A percentile compares a stretch with the other conserved stretches of the same genome.
These are phyloP conservation scores for Parsonsia alboflavescens DNA, from an alignment of 257 asterid species.

Conservation along the genomic window DNA sequence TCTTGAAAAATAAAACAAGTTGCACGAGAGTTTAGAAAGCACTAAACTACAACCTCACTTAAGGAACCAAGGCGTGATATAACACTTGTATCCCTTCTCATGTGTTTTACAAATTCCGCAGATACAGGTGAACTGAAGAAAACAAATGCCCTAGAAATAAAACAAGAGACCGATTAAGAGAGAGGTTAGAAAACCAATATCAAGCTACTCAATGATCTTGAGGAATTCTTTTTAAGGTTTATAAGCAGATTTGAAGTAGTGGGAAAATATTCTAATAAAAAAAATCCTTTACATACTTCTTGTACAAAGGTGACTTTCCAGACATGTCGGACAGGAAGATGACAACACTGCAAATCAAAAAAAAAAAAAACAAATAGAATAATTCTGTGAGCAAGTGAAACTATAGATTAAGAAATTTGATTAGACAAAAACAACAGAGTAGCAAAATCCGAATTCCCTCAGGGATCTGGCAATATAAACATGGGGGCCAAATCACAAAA, in stretches of 20 bases:
- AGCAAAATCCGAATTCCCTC: background rate
- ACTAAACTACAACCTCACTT: conserved; percentile 63
- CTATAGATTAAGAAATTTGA: background rate
- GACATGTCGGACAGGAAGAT: conserved; percentile 93
- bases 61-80: conserved; percentile 93
- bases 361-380: conserved; percentile 13
- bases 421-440: background rate
- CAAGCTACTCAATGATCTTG: background rate
- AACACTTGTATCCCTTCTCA: conserved; percentile 79
- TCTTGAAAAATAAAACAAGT: conserved; percentile 19
- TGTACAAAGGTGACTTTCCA: conserved; percentile 86
- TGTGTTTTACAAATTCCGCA: conserved; percentile 72
- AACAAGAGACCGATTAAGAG: conserved; percentile 8
- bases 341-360: conserved; percentile 63
- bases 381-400: background rate
- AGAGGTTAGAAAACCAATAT: conserved; percentile 13
- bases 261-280: conserved; percentile 5
- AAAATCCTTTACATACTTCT: conserved; percentile 57
- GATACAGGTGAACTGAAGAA: conserved; percentile 95
- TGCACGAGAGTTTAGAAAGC: conserved; percentile 10
- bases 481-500: background rate
- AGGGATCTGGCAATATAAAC: background rate
- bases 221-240: background rate
- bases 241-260: background rate
- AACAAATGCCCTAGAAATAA: conserved; percentile 69